Evolutionary conservation across 2,329 filamentous ascomycete species (phyloP).

Genomic region (Colletotrichum agaves): DNA sequence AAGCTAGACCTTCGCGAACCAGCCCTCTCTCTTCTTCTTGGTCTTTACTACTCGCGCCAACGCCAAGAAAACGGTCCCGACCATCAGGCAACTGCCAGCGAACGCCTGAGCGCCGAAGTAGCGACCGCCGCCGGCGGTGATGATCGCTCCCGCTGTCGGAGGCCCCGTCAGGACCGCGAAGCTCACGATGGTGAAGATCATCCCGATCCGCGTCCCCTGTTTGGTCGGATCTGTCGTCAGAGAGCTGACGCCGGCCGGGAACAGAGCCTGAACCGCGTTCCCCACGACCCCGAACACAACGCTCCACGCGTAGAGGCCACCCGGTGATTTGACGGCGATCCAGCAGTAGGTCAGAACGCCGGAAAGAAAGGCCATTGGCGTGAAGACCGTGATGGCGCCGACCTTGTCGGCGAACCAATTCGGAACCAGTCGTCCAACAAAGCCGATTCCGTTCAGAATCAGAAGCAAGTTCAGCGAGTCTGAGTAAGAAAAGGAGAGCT

Average conservation of each 20-base stretch:
- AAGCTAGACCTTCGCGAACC: conserved; percentile 51
- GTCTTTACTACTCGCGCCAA: conserved; percentile 52
- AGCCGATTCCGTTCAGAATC: conserved; percentile 71
- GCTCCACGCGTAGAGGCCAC: conserved; percentile 70
- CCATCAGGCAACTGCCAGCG: conserved; percentile 54
- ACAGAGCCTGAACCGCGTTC: conserved; percentile 73
- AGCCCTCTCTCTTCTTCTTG: conserved; percentile 50
- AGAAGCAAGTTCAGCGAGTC: conserved; percentile 71
- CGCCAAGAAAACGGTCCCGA: conserved; percentile 53
- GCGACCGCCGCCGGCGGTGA: conserved; percentile 52
- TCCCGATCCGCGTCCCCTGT: conserved; percentile 66
- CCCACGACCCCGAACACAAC: conserved; percentile 72
- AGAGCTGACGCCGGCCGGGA: conserved; percentile 70
- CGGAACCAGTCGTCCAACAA: conserved; percentile 67
- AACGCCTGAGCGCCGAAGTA: conserved; percentile 63
- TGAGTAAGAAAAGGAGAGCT: conserved; percentile 56
- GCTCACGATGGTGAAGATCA: conserved; percentile 66
- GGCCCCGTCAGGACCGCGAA: conserved; percentile 64
- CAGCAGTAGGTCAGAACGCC: conserved; percentile 63
- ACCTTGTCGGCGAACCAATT: conserved; percentile 66
- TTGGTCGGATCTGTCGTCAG: conserved; percentile 63
- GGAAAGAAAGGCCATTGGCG: conserved; percentile 56
- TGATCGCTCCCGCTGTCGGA: conserved; percentile 62
- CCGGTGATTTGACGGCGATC: conserved; percentile 62
- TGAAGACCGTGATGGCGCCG: conserved; percentile 71